Evolutionary conservation across 208 protist genomes (phyloP).

Genomic region (Herpetomonas samuelpessoai): DNA sequence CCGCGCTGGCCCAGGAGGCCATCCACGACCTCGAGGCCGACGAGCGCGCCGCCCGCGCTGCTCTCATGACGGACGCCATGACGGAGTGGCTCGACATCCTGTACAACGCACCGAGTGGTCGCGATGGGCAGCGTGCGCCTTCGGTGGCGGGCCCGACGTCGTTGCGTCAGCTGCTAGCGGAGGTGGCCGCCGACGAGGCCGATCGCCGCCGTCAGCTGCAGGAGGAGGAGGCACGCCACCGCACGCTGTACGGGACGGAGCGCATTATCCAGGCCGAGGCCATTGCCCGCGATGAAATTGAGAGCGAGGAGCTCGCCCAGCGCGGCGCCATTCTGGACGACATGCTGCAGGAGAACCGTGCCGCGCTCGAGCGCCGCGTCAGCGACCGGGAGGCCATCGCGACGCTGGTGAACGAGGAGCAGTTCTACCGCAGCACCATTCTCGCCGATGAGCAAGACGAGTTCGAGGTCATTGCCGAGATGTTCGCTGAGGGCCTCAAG

Average conservation of each 20-base stretch:
- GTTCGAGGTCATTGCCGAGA: conserved; percentile 61
- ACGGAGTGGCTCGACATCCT: conserved; percentile 50
- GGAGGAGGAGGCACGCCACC: conserved; percentile 53
- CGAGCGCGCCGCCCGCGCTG: conserved; percentile 50
- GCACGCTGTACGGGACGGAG: conserved; percentile 50
- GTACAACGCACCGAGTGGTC: conserved; percentile 16
- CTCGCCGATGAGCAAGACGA: conserved; percentile 69
- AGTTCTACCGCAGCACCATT: conserved; percentile 65
- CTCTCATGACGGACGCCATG: conserved; percentile 57
- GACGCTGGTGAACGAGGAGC: conserved; percentile 48
- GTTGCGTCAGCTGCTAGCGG: conserved; percentile 24
- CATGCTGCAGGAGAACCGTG: conserved; percentile 50
- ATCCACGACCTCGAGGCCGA: conserved; percentile 41
- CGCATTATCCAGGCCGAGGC: conserved; percentile 39
- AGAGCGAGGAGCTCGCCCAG: conserved; percentile 43
- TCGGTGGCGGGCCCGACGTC: conserved; percentile 20
- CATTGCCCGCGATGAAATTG: conserved; percentile 35
- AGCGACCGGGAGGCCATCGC: conserved; percentile 43
- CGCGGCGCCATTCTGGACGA: conserved; percentile 49
- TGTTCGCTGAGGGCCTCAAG: conserved; percentile 47
- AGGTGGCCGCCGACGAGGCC: conserved; percentile 46
- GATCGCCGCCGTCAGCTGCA: conserved; percentile 34
- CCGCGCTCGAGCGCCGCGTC: conserved; percentile 55
- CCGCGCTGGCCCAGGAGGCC: conserved; percentile 10
- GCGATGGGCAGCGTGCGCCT: conserved; percentile 6